Percentiles rank a stretch among this genome's conserved stretches.
Conservation (phyloP, 108 stramenopile genomes). For the Discostella pseudostelligera region DNA sequence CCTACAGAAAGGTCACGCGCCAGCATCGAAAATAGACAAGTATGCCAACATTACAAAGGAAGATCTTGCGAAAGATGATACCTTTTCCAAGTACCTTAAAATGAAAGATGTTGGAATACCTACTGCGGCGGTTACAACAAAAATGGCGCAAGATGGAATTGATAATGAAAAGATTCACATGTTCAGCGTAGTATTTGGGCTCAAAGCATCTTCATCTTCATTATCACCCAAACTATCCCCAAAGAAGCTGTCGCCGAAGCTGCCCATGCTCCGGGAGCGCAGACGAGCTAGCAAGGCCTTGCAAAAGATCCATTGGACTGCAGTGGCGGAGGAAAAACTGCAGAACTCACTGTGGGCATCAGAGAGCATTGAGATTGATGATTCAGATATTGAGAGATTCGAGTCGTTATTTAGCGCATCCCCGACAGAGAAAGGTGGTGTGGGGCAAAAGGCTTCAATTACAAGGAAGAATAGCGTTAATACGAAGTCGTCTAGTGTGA, state of each 20-base stretch:
- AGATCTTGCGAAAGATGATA: constrained; percentile 26
- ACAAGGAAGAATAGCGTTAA: not conserved
- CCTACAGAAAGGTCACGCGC: not conserved
- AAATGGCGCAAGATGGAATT: constrained; percentile 45
- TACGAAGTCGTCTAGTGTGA: constrained; percentile 15
- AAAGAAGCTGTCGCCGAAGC: not conserved
- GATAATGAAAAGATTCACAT: constrained; percentile 28
- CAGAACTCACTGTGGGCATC: constrained; percentile 45
- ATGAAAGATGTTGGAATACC: constrained; percentile 48
- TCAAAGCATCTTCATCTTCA: constrained; percentile 4
- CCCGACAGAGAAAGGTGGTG: constrained; percentile 6
- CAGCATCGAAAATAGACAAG: constrained; percentile 1
- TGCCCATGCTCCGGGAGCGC: constrained; percentile 5
- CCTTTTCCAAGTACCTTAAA: constrained; percentile 30
- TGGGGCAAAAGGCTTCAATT: constrained; percentile 10
- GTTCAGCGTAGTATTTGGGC: constrained; percentile 32
- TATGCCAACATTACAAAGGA: constrained; percentile 11
- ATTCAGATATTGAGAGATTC: constrained; percentile 34
- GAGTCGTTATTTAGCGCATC: constrained; percentile 36
- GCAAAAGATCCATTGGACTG: constrained; percentile 49
- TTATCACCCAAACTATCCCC: not conserved
- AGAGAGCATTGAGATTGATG: constrained; percentile 3
- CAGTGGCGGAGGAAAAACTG: constrained; percentile 37
- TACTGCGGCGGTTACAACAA: constrained; percentile 23
- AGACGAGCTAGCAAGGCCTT: constrained; percentile 36